Evolutionary conservation across 2,329 filamentous ascomycete genomes (phyloP), one percentile per base, ranked within the genome.

Genomic region (Aciculosporium take): DNA sequence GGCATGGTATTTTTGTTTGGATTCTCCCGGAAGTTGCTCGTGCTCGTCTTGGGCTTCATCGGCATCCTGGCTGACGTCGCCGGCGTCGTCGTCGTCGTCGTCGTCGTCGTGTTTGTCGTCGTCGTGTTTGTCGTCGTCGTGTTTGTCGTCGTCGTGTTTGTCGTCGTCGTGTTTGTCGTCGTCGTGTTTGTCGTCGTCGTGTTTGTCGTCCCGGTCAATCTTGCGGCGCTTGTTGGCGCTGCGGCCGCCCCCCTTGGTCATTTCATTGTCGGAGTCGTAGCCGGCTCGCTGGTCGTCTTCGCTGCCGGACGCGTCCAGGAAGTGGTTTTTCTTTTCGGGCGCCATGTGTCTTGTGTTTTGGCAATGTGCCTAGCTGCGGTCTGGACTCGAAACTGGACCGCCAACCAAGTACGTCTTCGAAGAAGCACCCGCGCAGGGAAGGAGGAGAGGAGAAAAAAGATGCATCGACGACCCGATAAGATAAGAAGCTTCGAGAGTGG

Each of bases 281-380:
- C 71, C 76, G 38, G 66, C 61, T 47, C 63, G 62, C 29, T 67
- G 66, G 35, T 78, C 74, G 28, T 77, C 73, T 17, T 76, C 72
- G 53, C 76, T 80, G 15, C 75, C 68, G 3, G 54, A 57, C 2
- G 63, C 66, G 47, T 79, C 76, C 24, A 88, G 71, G 52, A 81
- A 88, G 40, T 83, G 72, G 57, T 86, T 86, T 50, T 73, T 72
- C 55, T 81, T 85, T 54, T 79, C 73, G 31, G 74, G 66, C 1
- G 78, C 61, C 81, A 87, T 86, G n/a, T n/a, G n/a, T n/a, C n/a
- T n/a, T 28, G 24, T 33, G 34, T 13, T 13, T 20, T 24, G 18
- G 17, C 18, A 25, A 23, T 18, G n/a, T 12, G 37, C 17, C 17
- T 21, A 20, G 9, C 12, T 36, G 10, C 23, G 17, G 10, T 8